Evolutionary conservation across 257 asterid species (phyloP), one percentile per base, ranked within the genome.

Genomic region (Solanum piurae): DNA sequence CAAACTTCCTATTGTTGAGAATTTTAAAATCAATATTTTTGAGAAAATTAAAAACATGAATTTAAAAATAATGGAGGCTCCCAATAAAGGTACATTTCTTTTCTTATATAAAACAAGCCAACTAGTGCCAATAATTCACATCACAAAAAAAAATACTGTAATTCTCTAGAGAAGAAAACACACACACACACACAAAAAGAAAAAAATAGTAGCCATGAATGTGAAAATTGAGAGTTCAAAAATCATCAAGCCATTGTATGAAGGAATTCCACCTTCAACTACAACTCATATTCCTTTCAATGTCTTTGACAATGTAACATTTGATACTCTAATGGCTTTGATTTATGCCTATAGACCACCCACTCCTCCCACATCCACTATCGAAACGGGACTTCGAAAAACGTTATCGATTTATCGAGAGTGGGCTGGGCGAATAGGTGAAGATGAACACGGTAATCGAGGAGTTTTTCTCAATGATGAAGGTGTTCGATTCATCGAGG

Each of bases 341-440:
- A 91, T 96, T 2, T 96, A 94, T 4, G 98, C 96, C 1, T 95
- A 95, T 86, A 94, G 90, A 46, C 96, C 98, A 2, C 98, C 98
- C 0, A 94, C 92, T 38, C 94, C 98, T 3, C 88, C 94, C 27
- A 96, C 87, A 44, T 68, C 82, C 8, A 87, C 91, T 23, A 88
- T 96, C 0, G 96, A 95, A 29, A 29, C 29, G 29, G 29, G 29
- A 29, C 29, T 29, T 29, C 29, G 29, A 29, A 29, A 91, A 90
- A 96, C 95, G 0, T 83, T 95, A 79, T 90, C 93, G 0, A 90
- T 38, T 29, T 95, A 94, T 74, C 93, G 97, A 7, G 96, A 92
- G 73, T 94, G 97, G 97, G 98, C 97, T 0, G 98, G 98, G 38
- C 88, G 98, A 91, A 92, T 96, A 18, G 90, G 95, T 7, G 86